Conservation (phyloP, 2,329 filamentous ascomycete genomes). For the Ophiosphaerella narmari region DNA sequence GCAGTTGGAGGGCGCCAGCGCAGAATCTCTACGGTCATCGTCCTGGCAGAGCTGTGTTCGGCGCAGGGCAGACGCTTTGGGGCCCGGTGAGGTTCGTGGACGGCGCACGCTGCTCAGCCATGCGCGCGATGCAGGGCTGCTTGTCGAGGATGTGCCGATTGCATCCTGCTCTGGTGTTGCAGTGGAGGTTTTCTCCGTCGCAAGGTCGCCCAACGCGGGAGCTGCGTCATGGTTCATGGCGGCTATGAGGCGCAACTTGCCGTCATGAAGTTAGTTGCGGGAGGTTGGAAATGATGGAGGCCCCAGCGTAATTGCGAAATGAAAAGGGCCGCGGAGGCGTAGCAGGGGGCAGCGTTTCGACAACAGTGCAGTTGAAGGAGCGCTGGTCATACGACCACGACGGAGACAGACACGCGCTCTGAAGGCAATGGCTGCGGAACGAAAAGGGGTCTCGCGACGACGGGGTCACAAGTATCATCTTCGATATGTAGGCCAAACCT, state of each 20-base stretch:
- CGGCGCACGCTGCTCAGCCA: slow-evolving; percentile 46
- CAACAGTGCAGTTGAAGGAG: slow-evolving; percentile 22
- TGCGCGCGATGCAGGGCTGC: slow-evolving; percentile 33
- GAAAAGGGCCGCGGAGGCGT: slow-evolving; percentile 19
- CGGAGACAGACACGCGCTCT: slow-evolving; percentile 12
- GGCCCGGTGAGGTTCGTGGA: slow-evolving; percentile 44
- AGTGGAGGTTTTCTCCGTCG: slow-evolving; percentile 9
- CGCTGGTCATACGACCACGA: slow-evolving; percentile 16
- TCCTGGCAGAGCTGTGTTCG: slow-evolving; percentile 35
- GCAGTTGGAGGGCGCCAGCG: slow-evolving; percentile 44
- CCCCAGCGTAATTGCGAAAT: slow-evolving; percentile 32
- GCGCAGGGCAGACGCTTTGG: slow-evolving; percentile 38
- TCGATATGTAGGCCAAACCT: slow-evolving; percentile 4
- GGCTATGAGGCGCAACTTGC: slow-evolving; percentile 27
- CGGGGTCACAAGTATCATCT: slow-evolving; percentile 4
- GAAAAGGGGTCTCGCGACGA: slow-evolving; percentile 25
- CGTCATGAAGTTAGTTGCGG: slow-evolving; percentile 30
- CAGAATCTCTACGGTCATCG: slow-evolving; percentile 48
- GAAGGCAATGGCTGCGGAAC: slow-evolving; percentile 11
- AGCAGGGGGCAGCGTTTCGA: slow-evolving; percentile 9
- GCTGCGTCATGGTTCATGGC: slow-evolving; percentile 42
- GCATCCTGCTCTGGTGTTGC: slow-evolving; percentile 16
- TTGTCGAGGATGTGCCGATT: slow-evolving; percentile 15
- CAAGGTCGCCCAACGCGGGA: slow-evolving; percentile 25
- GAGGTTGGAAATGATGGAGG: slow-evolving; percentile 28